Evolutionary conservation across 495 filamentous ascomycete species (phyloP).

Genomic region (Stereocaulon alpinum): DNA sequence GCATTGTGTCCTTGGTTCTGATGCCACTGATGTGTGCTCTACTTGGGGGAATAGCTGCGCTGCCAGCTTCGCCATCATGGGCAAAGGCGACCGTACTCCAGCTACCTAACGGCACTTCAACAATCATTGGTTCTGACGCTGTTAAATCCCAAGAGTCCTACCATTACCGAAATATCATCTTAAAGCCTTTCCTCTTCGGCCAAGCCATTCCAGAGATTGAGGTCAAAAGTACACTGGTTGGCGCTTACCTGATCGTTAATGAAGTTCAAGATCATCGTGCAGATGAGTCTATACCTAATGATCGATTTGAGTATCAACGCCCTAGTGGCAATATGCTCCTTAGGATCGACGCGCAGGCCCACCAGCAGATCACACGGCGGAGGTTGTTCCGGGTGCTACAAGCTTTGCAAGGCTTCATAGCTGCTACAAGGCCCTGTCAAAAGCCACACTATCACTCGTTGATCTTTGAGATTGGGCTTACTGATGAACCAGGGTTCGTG

Average conservation of each 20-base stretch:
- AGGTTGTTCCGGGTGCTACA: not conserved
- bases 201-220: not conserved
- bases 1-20: not conserved
- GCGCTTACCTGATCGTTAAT: not conserved
- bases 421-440: not conserved
- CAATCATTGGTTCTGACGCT: not conserved
- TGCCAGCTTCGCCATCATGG: not conserved
- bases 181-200: not conserved
- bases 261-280: not conserved
- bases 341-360: not conserved
- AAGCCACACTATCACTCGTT: not conserved
- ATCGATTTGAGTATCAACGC: slow-evolving; percentile 6
- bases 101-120: not conserved
- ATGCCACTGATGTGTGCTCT: not conserved
- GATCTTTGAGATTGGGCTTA: not conserved
- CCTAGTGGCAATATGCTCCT: not conserved
- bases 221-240: not conserved
- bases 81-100: not conserved
- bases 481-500: too few relatives aligned
- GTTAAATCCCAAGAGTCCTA: not conserved
- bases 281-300: not conserved
- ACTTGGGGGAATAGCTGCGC: not conserved
- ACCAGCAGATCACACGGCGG: not conserved
- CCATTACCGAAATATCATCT: not conserved
- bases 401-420: not conserved